Base-by-base conservation (phyloP, 495 filamentous ascomycete species). In the Xylaria palmicola region DNA sequence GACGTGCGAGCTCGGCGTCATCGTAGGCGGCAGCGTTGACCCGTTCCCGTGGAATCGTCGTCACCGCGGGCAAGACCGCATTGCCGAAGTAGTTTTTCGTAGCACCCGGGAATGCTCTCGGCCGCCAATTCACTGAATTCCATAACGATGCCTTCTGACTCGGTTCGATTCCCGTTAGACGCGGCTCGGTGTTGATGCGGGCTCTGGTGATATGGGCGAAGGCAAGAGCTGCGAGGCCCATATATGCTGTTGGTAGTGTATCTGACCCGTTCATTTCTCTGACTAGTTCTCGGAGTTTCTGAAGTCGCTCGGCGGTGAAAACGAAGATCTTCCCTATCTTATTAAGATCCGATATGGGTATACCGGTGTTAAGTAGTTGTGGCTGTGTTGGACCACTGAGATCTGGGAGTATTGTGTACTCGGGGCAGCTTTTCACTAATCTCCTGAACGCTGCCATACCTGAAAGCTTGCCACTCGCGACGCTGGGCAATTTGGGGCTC, bases 261-360 rank as follows among this genome's bases (percentile, higher is more conserved):
- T 29, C 44, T 40, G 59, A 51, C 19, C 60, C 48, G 36, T 68
- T 70, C 55, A 27, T 51, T 20, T 45, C 36, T 27, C 39, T 60
- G 17, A 71, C 56, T 19, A 67, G 39, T 30, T 71, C 47, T 32
- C 69, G 61, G 4, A 73, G 65, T 59, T 70, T 51, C 36, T 59
- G 45, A 22, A 73, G 52, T 39, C 65, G 63, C 36, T 65, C 34
- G n/a, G 63, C 61, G 12, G 44, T 66, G 52, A 75, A 74, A 20
- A 73, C 65, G 60, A 75, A 75, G 26, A 74, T 73, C 52, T 65
- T 75, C 65, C 70, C 70, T 51, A 63, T 62, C 43, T 64, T 72
- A 50, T 66, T 48, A 34, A 74, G 64, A n/a, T 60, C 43, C 13
- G 61, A 37, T 60, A 72, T 68, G 12, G 66, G 19, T 17, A 53